Conservation (phyloP, 768 basidiomycete species). For the Russula olivacea region DNA sequence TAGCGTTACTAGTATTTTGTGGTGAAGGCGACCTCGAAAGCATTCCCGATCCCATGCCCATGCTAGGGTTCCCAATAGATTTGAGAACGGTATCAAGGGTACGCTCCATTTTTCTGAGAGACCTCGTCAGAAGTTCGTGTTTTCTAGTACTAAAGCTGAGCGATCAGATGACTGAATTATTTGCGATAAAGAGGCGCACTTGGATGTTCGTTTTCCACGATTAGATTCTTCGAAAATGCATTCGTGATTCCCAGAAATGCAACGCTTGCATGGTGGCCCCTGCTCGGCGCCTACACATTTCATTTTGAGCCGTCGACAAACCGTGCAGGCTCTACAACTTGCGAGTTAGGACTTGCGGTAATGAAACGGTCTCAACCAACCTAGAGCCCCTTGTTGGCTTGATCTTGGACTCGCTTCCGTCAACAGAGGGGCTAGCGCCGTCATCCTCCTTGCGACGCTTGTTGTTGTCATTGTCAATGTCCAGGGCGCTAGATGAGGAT, state of each 20-base stretch:
- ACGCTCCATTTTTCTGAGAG: slow-evolving; percentile 84
- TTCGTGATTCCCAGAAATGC: slow-evolving; percentile 69
- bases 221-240: slow-evolving; percentile 98
- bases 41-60: slow-evolving; percentile 71
- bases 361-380: slow-evolving; percentile 34
- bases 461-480: slow-evolving; percentile 43
- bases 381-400: slow-evolving; percentile 84
- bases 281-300: slow-evolving; percentile 89
- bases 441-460: slow-evolving; percentile 50
- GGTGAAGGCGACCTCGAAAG: slow-evolving; percentile 80
- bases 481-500: slow-evolving; percentile 37
- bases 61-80: slow-evolving; percentile 79
- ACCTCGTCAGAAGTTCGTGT: slow-evolving; percentile 74
- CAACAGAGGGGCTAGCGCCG: slow-evolving; percentile 47
- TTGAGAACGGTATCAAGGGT: slow-evolving; percentile 89
- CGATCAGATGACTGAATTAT: slow-evolving; percentile 27
- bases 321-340: slow-evolving; percentile 73
- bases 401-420: slow-evolving; percentile 53
- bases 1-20: slow-evolving; percentile 26
- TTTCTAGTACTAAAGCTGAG: slow-evolving; percentile 49
- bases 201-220: slow-evolving; percentile 83
- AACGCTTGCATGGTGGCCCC: slow-evolving; percentile 89
- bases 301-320: slow-evolving; percentile 90
- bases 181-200: slow-evolving; percentile 41
- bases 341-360: slow-evolving; percentile 21